A percentile compares a stretch with the other conserved stretches of the same genome.
Conservation (phyloP, 1,139 yeast species). For the Lodderomyces elongisporus region DNA sequence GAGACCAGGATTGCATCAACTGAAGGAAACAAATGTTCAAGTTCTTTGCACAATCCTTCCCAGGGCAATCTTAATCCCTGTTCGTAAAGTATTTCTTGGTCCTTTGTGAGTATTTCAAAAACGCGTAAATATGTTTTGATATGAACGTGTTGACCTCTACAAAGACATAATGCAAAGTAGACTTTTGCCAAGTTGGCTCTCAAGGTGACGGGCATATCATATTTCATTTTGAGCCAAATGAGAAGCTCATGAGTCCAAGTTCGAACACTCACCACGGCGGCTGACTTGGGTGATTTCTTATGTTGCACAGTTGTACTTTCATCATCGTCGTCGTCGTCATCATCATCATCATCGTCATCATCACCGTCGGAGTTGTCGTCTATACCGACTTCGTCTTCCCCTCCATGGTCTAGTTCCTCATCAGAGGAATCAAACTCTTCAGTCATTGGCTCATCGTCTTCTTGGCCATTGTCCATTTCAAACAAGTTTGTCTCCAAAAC, state of each 20-base stretch:
- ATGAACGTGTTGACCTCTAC: constrained; percentile 69
- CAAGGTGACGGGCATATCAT: constrained; percentile 68
- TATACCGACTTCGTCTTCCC: constrained; percentile 22
- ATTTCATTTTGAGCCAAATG: constrained; percentile 76
- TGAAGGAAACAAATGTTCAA: constrained; percentile 29
- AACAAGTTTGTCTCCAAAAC: constrained; percentile 52
- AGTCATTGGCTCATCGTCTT: constrained; percentile 21
- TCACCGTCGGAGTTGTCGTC: too few relatives aligned
- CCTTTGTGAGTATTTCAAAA: constrained; percentile 55
- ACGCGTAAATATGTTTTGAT: constrained; percentile 61
- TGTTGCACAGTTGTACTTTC: constrained; percentile 43
- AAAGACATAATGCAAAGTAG: constrained; percentile 67
- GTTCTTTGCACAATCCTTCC: constrained; percentile 40
- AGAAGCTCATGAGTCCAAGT: constrained; percentile 89
- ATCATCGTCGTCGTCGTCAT: constrained; percentile 40
- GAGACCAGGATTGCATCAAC: constrained; percentile 27
- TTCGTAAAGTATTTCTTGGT: constrained; percentile 35
- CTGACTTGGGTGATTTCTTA: constrained; percentile 60
- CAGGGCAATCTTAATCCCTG: constrained; percentile 49
- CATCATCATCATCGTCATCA: constrained; percentile 26
- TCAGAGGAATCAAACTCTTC: constrained; percentile 19
- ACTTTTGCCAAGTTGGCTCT: constrained; percentile 63
- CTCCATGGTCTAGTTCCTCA: constrained; percentile 34
- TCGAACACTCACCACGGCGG: constrained; percentile 68
- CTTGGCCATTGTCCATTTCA: constrained; percentile 37